Conservation (phyloP, 176 grass and related monocot genomes). For the Melocanna baccifera region DNA sequence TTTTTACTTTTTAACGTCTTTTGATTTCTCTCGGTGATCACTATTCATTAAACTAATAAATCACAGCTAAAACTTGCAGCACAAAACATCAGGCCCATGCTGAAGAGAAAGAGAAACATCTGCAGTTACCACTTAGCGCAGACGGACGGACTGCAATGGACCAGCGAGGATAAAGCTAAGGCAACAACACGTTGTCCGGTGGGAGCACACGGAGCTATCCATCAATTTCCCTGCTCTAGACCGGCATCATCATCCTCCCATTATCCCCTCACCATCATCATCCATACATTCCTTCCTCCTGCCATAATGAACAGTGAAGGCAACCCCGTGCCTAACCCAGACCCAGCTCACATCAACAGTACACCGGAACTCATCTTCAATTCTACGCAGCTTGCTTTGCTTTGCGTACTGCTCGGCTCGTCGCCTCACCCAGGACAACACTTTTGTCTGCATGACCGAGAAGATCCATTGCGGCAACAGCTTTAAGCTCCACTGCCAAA, state of each 20-base stretch:
- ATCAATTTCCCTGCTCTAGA: neutral
- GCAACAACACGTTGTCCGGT: neutral
- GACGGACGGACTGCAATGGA: neutral
- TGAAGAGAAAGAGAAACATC: no score
- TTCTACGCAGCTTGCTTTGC: neutral
- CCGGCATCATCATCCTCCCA: neutral
- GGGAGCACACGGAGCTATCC: neutral
- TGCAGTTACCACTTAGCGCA: no score
- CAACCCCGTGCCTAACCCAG: slow-evolving; percentile 3
- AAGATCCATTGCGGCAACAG: neutral
- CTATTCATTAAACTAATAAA: no score
- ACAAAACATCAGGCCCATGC: no score
- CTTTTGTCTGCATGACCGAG: neutral
- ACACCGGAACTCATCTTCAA: neutral
- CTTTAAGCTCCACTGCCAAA: neutral
- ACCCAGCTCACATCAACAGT: neutral
- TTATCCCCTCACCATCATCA: neutral
- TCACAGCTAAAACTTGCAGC: no score
- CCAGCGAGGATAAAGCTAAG: neutral
- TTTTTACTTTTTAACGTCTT: no score
- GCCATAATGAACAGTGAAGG: neutral
- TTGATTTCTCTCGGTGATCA: no score
- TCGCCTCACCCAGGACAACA: neutral
- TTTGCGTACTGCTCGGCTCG: neutral
- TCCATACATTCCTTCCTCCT: neutral